Conservation (phyloP, 148 eudicot species). For the Rhododendron vialii region DNA sequence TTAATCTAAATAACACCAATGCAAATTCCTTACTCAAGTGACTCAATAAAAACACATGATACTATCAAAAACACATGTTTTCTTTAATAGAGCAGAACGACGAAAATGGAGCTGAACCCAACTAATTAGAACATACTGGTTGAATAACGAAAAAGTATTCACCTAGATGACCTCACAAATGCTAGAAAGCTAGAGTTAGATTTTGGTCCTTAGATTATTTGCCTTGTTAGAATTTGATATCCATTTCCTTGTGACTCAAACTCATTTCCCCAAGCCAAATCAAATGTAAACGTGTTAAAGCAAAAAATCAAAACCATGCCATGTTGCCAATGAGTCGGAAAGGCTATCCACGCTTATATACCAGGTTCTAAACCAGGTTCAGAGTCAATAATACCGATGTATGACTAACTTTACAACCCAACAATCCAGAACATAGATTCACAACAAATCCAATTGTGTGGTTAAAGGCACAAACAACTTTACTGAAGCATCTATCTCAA, state of each 20-base stretch:
- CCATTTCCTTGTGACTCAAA: not conserved
- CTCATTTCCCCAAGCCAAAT: not conserved
- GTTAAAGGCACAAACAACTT: not conserved
- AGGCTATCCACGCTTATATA: not conserved
- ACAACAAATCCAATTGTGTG: not conserved
- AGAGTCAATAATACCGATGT: not conserved
- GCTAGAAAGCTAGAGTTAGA: not conserved
- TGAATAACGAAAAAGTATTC: not conserved
- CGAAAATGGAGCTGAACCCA: not conserved
- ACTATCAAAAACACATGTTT: not conserved
- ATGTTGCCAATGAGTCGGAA: not conserved
- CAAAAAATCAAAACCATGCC: not conserved
- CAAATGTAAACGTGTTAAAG: not conserved
- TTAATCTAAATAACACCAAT: conserved; percentile 48
- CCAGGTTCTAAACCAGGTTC: not conserved
- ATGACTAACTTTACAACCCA: not conserved
- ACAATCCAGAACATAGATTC: not conserved
- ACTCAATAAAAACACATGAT: not conserved
- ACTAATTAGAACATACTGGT: not conserved
- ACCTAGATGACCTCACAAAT: not conserved
- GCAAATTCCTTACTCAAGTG: conserved; percentile 4
- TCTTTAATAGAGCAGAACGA: not conserved
- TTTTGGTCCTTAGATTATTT: not conserved
- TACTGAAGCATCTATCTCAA: not conserved
- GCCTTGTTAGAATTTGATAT: not conserved